Evolutionary conservation across 2,329 filamentous ascomycete species (phyloP), one percentile per base, ranked within the genome.

Genomic region (Epichloe coenophiala): DNA sequence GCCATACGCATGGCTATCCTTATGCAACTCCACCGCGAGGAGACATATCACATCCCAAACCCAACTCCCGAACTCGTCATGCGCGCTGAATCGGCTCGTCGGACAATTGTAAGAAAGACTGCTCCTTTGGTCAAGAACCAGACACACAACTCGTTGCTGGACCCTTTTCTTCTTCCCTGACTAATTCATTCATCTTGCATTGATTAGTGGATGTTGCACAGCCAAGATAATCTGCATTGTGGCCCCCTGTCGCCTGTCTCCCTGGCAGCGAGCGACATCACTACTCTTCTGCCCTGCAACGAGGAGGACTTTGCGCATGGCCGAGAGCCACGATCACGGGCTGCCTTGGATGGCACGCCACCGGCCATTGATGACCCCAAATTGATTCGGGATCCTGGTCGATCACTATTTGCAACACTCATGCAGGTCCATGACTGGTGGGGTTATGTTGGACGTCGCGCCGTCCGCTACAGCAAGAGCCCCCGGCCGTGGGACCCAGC

Each of bases 131-230:
- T 27, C 7, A 13, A 42, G 17, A 23, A 42, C 11, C n/a, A 19
- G 5, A 42, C 9, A 42, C n/a, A n/a, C 12, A 6, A 23, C 11
- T 46, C 5, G 13, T 19, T 9, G n/a, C 17, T 40, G 27, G 27
- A 31, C 23, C 17, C 27, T 33, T 12, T 38, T 37, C 3, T 36
- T 15, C 15, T 8, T 39, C 37, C 27, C 21, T 5, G 41, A 13
- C 21, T 21, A 6, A 44, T 38, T 21, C 21, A 41, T 42, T 11
- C 37, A 5, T 23, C 2, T 43, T 37, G 31, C 27, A 17, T 21
- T 31, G 7, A 31, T 31, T 47, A 77, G 74, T 80, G 76, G 76
- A 78, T 79, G 74, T 58, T 80, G 36, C 73, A 79, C 57, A 78
- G 71, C 55, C 76, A 80, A 57, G 76, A 80, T 54, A 77, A 76